A percentile compares a stretch with the other conserved stretches of the same genome.
Evolutionary conservation across 2,329 filamentous ascomycete genomes (phyloP).

Genomic region (Colletotrichum sp.): DNA sequence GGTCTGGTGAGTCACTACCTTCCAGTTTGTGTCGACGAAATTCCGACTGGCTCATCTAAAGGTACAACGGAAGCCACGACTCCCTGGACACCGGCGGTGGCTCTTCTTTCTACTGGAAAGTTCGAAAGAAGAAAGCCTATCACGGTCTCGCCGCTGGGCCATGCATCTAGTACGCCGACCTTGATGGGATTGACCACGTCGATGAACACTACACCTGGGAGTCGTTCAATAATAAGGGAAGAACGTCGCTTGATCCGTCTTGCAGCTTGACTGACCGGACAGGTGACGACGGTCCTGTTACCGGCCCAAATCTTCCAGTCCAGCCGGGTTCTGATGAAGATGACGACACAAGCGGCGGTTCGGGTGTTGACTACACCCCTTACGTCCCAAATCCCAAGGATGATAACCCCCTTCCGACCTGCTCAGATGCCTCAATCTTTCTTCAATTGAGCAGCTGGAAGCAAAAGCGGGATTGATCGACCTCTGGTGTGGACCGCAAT

Average conservation of each 20-base stretch:
- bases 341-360: neutral
- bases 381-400: neutral
- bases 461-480: neutral
- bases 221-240: neutral
- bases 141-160: neutral
- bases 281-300: neutral
- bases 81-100: neutral
- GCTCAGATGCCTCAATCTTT: neutral
- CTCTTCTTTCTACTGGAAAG: neutral
- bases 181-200: conserved; percentile 25
- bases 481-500: neutral
- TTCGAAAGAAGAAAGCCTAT: neutral
- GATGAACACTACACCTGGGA: neutral
- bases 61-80: conserved; percentile 27
- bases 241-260: neutral
- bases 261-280: neutral
- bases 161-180: conserved; percentile 27
- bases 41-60: neutral
- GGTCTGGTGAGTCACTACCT: conserved; percentile 25
- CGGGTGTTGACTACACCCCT: neutral
- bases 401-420: neutral
- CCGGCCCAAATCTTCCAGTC: neutral
- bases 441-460: neutral
- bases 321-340: neutral
- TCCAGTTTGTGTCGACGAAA: neutral